Percentiles rank a stretch among this genome's conserved stretches.
Evolutionary conservation across 1,284 basidiomycete species (phyloP).

Genomic region (Inonotus hispidus): DNA sequence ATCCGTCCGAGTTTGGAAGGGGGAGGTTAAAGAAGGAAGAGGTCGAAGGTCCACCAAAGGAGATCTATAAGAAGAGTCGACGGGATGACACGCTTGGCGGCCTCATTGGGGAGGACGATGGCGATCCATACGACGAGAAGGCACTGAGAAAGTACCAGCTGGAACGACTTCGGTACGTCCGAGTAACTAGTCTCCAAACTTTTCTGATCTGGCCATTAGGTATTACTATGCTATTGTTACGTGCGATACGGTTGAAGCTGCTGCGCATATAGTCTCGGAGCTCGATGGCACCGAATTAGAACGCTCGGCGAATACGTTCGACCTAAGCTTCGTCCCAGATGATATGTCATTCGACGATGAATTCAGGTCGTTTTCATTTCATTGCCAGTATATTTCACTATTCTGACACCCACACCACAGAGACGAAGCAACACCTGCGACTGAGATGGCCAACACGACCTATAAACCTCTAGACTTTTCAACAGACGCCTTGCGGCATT

Average conservation of each 20-base stretch:
- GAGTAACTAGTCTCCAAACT: background rate
- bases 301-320: conserved; percentile 94
- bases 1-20: conserved; percentile 93
- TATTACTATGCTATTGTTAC: conserved; percentile 97
- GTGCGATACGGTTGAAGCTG: conserved; percentile 77
- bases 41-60: conserved; percentile 82
- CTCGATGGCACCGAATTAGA: conserved; percentile 96
- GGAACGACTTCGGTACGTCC: conserved; percentile 78
- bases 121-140: conserved; percentile 81
- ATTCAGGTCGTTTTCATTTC: conserved; percentile 46
- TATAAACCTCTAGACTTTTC: conserved; percentile 89
- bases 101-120: conserved; percentile 63
- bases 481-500: conserved; percentile 96
- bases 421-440: conserved; percentile 61
- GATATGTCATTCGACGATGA: conserved; percentile 88
- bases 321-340: conserved; percentile 91
- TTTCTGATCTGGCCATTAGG: conserved; percentile 35
- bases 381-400: background rate
- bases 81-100: conserved; percentile 57
- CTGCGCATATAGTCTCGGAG: conserved; percentile 80
- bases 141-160: conserved; percentile 91
- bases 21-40: conserved; percentile 86
- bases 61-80: conserved; percentile 61
- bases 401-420: conserved; percentile 34
- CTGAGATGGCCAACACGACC: conserved; percentile 52